phyloP scores from a whole-genome alignment of 768 basidiomycete genomes.

The Macrolepiota dolichaula region DNA sequence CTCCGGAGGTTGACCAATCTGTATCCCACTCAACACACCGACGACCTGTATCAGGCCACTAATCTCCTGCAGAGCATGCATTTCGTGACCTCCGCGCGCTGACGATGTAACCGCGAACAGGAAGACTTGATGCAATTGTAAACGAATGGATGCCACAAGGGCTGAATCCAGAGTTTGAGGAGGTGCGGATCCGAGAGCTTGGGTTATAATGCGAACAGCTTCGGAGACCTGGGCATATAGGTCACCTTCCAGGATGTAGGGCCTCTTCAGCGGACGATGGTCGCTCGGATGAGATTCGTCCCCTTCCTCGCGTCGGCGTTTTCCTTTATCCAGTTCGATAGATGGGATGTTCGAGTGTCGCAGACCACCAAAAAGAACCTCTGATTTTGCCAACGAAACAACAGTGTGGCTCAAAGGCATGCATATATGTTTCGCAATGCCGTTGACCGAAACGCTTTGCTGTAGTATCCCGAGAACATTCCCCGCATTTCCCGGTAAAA shows the following conservation, averaged over 20 bases:
- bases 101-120: slow-evolving; percentile 76
- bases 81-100: slow-evolving; percentile 45
- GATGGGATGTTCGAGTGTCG: slow-evolving; percentile 62
- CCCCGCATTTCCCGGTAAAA: slow-evolving; percentile 44
- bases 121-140: slow-evolving; percentile 73
- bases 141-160: slow-evolving; percentile 67
- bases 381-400: slow-evolving; percentile 64
- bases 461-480: slow-evolving; percentile 57
- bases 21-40: slow-evolving; percentile 75
- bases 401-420: slow-evolving; percentile 57
- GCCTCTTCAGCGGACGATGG: slow-evolving; percentile 39
- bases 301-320: slow-evolving; percentile 65
- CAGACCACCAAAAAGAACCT: slow-evolving; percentile 60
- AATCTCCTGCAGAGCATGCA: slow-evolving; percentile 67
- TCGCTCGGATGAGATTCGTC: slow-evolving; percentile 25
- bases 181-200: slow-evolving; percentile 41
- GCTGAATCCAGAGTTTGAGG: slow-evolving; percentile 48
- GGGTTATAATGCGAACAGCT: slow-evolving; percentile 55
- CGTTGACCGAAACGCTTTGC: slow-evolving; percentile 41
- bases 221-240: slow-evolving; percentile 56
- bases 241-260: slow-evolving; percentile 39
- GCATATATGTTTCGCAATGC: slow-evolving; percentile 50
- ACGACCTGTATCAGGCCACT: slow-evolving; percentile 81
- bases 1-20: slow-evolving; percentile 52
- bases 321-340: slow-evolving; percentile 65